Conservation (phyloP, 768 basidiomycete species). For the Galerina sulciceps region DNA sequence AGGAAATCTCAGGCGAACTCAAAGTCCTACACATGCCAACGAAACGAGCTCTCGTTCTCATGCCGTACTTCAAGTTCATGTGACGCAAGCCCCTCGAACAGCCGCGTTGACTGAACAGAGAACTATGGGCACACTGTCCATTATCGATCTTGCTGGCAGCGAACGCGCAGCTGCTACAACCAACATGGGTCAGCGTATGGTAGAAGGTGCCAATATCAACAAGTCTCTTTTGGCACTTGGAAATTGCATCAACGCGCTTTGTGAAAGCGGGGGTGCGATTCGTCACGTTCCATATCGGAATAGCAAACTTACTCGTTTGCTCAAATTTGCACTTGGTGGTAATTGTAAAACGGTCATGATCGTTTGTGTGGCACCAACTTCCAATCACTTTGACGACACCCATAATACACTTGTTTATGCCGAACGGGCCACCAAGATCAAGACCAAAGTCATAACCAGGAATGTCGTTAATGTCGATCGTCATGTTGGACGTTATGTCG, state of each 20-base stretch:
- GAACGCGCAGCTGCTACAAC: conserved; percentile 95
- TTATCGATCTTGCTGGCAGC: conserved; percentile 97
- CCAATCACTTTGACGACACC: conserved; percentile 96
- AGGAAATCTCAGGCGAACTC: conserved; percentile 88
- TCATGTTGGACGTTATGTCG: conserved; percentile 94
- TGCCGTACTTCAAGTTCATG: conserved; percentile 95
- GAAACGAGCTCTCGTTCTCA: conserved; percentile 97
- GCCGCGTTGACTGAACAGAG: conserved; percentile 82
- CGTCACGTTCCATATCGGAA: conserved; percentile 97
- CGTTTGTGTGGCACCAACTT: conserved; percentile 95
- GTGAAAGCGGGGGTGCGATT: conserved; percentile 86
- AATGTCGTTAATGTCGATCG: conserved; percentile 95
- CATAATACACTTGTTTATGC: conserved; percentile 98
- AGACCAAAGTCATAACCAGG: conserved; percentile 94
- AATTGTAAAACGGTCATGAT: conserved; percentile 99
- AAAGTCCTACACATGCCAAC: conserved; percentile 95
- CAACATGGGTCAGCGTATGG: conserved; percentile 98
- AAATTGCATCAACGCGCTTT: conserved; percentile 98
- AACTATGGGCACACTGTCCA: conserved; percentile 90
- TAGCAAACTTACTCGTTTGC: conserved; percentile 95
- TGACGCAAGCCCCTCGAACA: conserved; percentile 85
- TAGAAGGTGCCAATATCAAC: conserved; percentile 99
- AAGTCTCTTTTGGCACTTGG: conserved; percentile 96
- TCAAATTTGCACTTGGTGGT: conserved; percentile 97
- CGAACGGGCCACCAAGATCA: conserved; percentile 97